Percentiles rank a stretch among this genome's conserved stretches.
Evolutionary conservation across 2,329 filamentous ascomycete genomes (phyloP).

Genomic region (Penicillium sp.): DNA sequence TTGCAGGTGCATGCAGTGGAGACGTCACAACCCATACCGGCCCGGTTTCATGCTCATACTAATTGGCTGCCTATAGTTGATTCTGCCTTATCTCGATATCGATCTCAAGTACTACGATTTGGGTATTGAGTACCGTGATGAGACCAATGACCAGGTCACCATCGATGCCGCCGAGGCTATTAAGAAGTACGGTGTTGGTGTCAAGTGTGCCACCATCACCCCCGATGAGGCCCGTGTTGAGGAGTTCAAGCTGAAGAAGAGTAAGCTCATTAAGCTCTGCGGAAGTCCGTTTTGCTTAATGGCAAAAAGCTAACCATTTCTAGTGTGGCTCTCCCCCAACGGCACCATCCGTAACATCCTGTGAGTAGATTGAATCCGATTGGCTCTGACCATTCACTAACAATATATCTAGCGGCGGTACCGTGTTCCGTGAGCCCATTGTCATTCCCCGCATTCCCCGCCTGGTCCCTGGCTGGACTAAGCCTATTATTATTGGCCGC

Average conservation of each 20-base stretch:
- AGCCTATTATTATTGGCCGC: conserved; percentile 97
- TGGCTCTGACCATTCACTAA: conserved; percentile 13
- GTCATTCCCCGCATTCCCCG: conserved; percentile 88
- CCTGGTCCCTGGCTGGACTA: conserved; percentile 93
- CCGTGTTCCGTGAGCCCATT: conserved; percentile 97
- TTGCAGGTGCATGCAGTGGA: conserved; percentile 14
- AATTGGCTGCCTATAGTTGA: conserved; percentile 51
- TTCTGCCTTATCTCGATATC: conserved; percentile 88
- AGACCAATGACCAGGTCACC: conserved; percentile 95
- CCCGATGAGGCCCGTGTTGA: conserved; percentile 92
- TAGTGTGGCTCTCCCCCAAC: conserved; percentile 97
- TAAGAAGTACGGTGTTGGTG: conserved; percentile 96
- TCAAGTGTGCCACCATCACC: conserved; percentile 99
- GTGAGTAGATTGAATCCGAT: conserved; percentile 28
- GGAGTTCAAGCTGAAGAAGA: conserved; percentile 98
- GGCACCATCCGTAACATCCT: conserved; percentile 67
- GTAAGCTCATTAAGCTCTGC: conserved; percentile 51
- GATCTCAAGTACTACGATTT: conserved; percentile 98
- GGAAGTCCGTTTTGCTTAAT: background rate
- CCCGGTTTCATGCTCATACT: conserved; percentile 7
- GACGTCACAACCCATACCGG: conserved; percentile 2
- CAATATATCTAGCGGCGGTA: conserved; percentile 57
- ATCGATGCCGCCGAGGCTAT: conserved; percentile 91
- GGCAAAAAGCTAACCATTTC: conserved; percentile 10
- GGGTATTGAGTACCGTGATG: conserved; percentile 84